phyloP scores from a whole-genome alignment of 2,329 filamentous ascomycete species.

The Exserohilum turcica region DNA sequence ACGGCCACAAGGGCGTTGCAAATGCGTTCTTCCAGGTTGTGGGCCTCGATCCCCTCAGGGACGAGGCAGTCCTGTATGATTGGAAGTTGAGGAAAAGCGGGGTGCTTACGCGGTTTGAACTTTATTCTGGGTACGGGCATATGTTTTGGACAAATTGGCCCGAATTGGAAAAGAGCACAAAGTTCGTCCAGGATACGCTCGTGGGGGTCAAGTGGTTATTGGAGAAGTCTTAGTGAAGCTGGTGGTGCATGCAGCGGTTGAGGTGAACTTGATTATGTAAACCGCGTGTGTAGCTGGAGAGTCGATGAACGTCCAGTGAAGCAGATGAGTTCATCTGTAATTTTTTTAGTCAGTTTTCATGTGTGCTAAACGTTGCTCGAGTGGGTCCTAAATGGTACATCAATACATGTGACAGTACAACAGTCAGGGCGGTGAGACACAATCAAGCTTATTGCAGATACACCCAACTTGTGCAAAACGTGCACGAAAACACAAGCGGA shows the following conservation, averaged over 20 bases:
- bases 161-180: slow-evolving; percentile 26
- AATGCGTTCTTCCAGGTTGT: slow-evolving; percentile 56
- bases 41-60: slow-evolving; percentile 56
- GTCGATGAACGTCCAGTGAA: no score
- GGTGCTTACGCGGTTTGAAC: slow-evolving; percentile 49
- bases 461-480: no score
- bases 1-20: slow-evolving; percentile 49
- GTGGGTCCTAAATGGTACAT: no score
- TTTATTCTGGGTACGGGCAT: slow-evolving; percentile 52
- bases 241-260: neutral
- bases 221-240: slow-evolving; percentile 9
- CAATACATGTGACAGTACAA: no score
- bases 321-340: no score
- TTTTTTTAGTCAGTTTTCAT: no score
- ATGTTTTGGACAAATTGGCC: slow-evolving; percentile 50
- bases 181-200: slow-evolving; percentile 36
- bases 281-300: no score
- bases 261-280: neutral
- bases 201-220: slow-evolving; percentile 39
- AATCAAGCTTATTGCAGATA: no score
- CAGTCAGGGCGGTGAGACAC: no score
- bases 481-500: no score
- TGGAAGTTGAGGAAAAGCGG: slow-evolving; percentile 45
- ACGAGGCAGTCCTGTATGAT: slow-evolving; percentile 57
- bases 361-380: no score